Evolutionary conservation across 805 yeast species (phyloP), one percentile per base, ranked within the genome.

Genomic region (Starmerella sirachaensis): DNA sequence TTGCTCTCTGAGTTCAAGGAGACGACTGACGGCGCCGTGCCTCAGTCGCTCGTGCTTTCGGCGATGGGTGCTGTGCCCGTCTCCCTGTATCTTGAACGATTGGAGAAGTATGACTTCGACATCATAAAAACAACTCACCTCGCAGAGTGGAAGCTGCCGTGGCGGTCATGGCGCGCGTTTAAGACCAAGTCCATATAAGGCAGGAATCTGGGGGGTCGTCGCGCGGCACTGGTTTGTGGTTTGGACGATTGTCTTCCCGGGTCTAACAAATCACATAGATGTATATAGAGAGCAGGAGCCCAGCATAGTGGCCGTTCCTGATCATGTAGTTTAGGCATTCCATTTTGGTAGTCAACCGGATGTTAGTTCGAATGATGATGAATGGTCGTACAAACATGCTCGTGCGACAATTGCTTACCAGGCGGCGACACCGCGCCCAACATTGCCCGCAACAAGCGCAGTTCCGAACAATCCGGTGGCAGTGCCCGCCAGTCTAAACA

Each of bases 41-140:
- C 57, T 54, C 86, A 78, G 50, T 76, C 75, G 19, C 46, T 79
- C 18, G 75, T 69, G 47, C 66, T 76, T 2, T 88, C 93, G 2
- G 67, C 72, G 42, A 69, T 82, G 82, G 60, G 66, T 14, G 70
- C 76, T 0, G 62, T 79, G 3, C 93, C 93, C 0, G 66, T 79
- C 0, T 57, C 69, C 13, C 64, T 78, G 27, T 83, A 74, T 50
- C 62, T 82, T 46, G 68, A 68, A 40, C 64, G 64, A 40, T 62
- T 82, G 35, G 78, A 83, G 52, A 67, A 65, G 43, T 50, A 58
- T 42, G 80, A 79, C 54, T 82, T 82, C 52, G 81, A 82, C 53
- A 46, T 80, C 4, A 58, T 69, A 33, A 54, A 56, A 29, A 54
- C 74, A 31, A 59, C 59, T 21, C 29, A 16, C 6, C 62, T 60